Evolutionary conservation across 352 stramenopile genomes (phyloP).

Genomic region (Phytopythium mirpurense): DNA sequence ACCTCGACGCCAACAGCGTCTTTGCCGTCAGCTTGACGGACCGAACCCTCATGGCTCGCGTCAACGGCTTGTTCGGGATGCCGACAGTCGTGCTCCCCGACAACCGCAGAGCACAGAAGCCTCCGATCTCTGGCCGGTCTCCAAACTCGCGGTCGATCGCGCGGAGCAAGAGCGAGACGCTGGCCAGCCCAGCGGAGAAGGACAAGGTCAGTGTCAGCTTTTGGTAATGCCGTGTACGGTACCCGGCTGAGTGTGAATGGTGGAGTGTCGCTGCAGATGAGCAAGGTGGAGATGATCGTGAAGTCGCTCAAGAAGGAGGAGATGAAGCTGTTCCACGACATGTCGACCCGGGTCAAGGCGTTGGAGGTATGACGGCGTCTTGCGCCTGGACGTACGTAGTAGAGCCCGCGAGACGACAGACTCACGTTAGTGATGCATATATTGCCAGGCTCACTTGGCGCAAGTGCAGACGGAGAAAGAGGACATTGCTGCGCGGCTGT

Average conservation of each 20-base stretch:
- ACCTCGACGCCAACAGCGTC: constrained; percentile 67
- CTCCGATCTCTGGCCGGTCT: constrained; percentile 1
- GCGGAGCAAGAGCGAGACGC: constrained; percentile 20
- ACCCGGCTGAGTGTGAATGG: no score
- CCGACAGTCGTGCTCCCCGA: constrained; percentile 22
- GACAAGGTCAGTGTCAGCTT: constrained; percentile 21
- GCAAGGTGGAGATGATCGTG: constrained; percentile 70
- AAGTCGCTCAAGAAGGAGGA: constrained; percentile 79
- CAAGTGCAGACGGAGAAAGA: constrained; percentile 77
- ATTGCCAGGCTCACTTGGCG: constrained; percentile 38
- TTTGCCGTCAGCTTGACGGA: constrained; percentile 62
- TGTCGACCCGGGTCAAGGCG: constrained; percentile 70
- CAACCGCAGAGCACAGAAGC: constrained; percentile 11
- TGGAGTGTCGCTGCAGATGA: constrained; percentile 26
- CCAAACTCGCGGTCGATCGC: background rate
- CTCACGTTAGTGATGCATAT: background rate
- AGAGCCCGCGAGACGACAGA: background rate
- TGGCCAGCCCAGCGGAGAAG: constrained; percentile 31
- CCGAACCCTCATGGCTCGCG: constrained; percentile 38
- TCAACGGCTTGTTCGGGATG: constrained; percentile 67
- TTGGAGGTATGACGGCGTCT: constrained; percentile 37
- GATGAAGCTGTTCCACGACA: constrained; percentile 83
- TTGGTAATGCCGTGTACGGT: no score
- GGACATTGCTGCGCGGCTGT: constrained; percentile 58
- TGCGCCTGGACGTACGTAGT: background rate